Evolutionary conservation across 176 grass and related monocot genomes (phyloP).

Genomic region (Ampelocalamus luodianensis): DNA sequence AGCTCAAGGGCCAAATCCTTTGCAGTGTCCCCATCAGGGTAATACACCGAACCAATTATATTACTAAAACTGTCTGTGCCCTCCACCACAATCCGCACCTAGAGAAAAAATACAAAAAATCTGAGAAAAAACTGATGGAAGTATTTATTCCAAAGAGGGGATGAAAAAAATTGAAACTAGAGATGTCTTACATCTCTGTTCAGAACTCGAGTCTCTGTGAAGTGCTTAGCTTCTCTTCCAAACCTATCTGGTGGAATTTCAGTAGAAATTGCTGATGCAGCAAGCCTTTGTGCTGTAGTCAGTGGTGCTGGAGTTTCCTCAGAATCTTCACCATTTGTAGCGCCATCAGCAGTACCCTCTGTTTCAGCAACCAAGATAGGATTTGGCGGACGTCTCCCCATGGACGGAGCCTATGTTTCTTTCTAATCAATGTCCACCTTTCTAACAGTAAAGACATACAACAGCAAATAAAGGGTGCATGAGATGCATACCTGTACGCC

Average conservation of each 20-base stretch:
- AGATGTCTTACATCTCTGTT: slow-evolving; percentile 81
- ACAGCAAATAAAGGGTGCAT: slow-evolving; percentile 20
- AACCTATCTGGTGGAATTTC: slow-evolving; percentile 85
- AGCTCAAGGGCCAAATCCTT: slow-evolving; percentile 92
- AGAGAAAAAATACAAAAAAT: slow-evolving; percentile 17
- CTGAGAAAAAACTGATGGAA: slow-evolving; percentile 25
- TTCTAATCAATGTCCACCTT: slow-evolving; percentile 29
- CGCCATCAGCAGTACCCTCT: slow-evolving; percentile 46
- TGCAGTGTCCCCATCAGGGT: slow-evolving; percentile 85
- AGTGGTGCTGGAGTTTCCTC: slow-evolving; percentile 56
- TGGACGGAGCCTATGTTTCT: slow-evolving; percentile 74
- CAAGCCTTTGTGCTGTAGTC: slow-evolving; percentile 91
- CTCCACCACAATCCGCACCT: slow-evolving; percentile 97
- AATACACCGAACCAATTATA: slow-evolving; percentile 96
- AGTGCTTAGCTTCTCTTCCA: slow-evolving; percentile 95
- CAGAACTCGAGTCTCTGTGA: slow-evolving; percentile 85
- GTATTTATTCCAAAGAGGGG: slow-evolving; percentile 9
- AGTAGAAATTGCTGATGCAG: slow-evolving; percentile 58
- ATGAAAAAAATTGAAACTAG: slow-evolving; percentile 20
- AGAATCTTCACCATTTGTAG: slow-evolving; percentile 68
- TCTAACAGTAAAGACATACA: slow-evolving; percentile 1
- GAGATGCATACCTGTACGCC: slow-evolving; percentile 76
- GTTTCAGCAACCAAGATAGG: slow-evolving; percentile 50
- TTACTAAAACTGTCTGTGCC: slow-evolving; percentile 90
- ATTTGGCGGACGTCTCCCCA: slow-evolving; percentile 75